Evolutionary conservation across 192 early-diverging fungal species (phyloP), one percentile per base, ranked within the genome.

Genomic region (Jimgerdemannia lactiflua): DNA sequence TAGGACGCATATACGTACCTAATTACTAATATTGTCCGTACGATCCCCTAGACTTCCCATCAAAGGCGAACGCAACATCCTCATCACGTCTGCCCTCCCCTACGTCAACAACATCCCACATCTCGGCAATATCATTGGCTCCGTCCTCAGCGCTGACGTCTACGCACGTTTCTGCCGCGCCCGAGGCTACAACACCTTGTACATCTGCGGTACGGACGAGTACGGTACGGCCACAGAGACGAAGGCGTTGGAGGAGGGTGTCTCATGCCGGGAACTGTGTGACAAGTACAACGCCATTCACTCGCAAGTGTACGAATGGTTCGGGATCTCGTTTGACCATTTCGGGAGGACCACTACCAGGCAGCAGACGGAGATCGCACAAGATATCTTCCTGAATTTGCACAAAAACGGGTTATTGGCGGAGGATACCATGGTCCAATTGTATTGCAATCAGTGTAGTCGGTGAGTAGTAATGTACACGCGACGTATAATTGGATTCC

Each of bases 81-180:
- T 99, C 77, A 93, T 99, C 77, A 99, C 98, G 8, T 93, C 91
- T 54, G 98, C 98, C 6, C 87, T 99, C 72, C 97, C 98, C 14
- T 99, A 99, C 78, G 96, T 97, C 63, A 99, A 99, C 91, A 99
- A 99, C 80, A 91, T 99, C 66, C 98, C 98, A 54, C 98, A 99
- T 77, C 88, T 99, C 78, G 98, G 98, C 74, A 99, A 99, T 88
- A 94, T 99, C 81, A 95, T 99, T 79, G 98, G 98, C n/a, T 97
- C 95, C 69, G 95, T 96, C 4, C 89, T 99, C 71, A 95, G 93
- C 83, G 98, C 96, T n/a, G 98, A 99, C 83, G 94, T 93, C 14
- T 99, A 91, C 87, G 95, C 97, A 40, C 91, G 93, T 79, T 99
- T 92, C 88, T 93, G 91, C 65, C 96, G 98, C 67, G 77, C 90